phyloP scores from a whole-genome alignment of 768 basidiomycete genomes.

The Serendipita sp. region DNA sequence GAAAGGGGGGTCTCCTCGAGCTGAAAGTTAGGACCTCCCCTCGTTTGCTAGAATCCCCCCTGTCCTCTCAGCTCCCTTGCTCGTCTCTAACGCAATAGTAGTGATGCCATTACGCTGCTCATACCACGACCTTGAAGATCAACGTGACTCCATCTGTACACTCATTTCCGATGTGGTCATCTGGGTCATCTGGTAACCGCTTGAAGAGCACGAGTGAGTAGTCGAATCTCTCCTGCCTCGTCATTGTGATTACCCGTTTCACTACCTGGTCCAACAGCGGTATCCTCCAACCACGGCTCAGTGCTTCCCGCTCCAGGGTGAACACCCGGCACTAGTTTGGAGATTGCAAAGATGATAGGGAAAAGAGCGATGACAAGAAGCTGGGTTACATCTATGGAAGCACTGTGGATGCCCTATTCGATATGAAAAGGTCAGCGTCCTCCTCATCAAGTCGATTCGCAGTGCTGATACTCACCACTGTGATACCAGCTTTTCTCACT shows the following conservation, averaged over 20 bases:
- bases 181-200: not conserved
- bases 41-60: too few species aligned
- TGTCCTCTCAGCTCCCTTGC: not conserved
- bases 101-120: not conserved
- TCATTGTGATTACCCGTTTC: not conserved
- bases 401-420: constrained; percentile 78
- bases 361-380: constrained; percentile 81
- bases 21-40: too few species aligned
- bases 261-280: not conserved
- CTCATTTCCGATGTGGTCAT: too few species aligned
- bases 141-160: not conserved
- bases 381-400: constrained; percentile 86
- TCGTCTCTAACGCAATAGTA: not conserved
- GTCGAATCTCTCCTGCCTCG: not conserved
- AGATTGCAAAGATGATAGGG: constrained; percentile 68
- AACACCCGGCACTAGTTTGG: constrained; percentile 36
- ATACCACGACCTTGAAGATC: not conserved
- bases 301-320: constrained; percentile 7
- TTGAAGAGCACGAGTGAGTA: not conserved
- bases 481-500: constrained; percentile 77
- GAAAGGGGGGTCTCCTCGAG: too few species aligned
- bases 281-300: not conserved
- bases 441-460: too few species aligned
- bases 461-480: constrained; percentile 37
- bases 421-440: too few species aligned